Conservation (phyloP, 129 eudicot genomes). For the Tanacetum coccineum region DNA sequence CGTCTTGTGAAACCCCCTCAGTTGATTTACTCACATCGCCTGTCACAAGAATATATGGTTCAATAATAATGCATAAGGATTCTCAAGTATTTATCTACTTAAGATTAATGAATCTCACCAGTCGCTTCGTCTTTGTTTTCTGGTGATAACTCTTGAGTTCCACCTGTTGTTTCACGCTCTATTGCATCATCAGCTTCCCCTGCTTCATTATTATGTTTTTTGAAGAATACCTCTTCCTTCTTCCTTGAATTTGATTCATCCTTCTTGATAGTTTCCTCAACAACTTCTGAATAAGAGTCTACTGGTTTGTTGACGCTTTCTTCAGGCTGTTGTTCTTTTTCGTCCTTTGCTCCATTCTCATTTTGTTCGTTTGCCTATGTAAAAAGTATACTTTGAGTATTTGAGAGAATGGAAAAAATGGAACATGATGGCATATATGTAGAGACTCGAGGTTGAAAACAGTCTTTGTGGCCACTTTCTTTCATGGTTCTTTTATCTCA, state of each 20-base stretch:
- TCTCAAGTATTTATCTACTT: too few relatives aligned
- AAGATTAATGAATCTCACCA: too few relatives aligned
- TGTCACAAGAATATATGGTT: too few relatives aligned
- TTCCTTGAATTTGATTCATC: constrained; percentile 12
- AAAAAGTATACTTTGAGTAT: not conserved
- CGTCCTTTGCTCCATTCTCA: constrained; percentile 15
- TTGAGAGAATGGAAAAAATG: not conserved
- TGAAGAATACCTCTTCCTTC: not conserved
- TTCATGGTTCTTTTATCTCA: not conserved
- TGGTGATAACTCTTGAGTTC: too few relatives aligned
- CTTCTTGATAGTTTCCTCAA: constrained; percentile 6
- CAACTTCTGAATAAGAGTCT: constrained; percentile 14
- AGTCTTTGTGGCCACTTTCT: constrained; percentile 19
- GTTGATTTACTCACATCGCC: not conserved
- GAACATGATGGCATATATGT: not conserved
- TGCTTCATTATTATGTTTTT: too few relatives aligned
- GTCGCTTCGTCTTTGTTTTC: too few relatives aligned
- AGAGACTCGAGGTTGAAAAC: not conserved
- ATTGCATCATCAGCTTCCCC: not conserved
- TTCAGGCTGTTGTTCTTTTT: constrained; percentile 18
- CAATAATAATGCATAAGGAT: too few relatives aligned
- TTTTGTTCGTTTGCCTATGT: constrained; percentile 21
- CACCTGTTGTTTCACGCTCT: too few relatives aligned
- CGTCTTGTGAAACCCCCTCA: not conserved
- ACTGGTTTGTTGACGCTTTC: constrained; percentile 17